phyloP scores from a whole-genome alignment of 495 filamentous ascomycete species.

The Penicillium chermesinum region DNA sequence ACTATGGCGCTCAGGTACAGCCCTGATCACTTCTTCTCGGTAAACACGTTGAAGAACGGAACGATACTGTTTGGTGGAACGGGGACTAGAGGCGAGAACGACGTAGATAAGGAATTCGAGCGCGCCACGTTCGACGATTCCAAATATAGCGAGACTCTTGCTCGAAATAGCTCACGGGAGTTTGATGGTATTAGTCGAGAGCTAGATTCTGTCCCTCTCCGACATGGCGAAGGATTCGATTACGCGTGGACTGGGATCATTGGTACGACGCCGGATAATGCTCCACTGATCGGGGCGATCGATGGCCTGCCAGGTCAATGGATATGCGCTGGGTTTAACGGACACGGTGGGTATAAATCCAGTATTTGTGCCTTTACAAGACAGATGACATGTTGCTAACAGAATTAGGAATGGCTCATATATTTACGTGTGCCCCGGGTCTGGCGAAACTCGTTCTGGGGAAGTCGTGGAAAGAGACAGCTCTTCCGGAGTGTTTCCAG shows the following conservation, averaged over 20 bases:
- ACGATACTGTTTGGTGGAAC: constrained; percentile 9
- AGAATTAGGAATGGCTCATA: constrained; percentile 5
- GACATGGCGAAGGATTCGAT: constrained; percentile 10
- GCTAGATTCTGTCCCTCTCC: not conserved
- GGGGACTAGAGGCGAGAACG: not conserved
- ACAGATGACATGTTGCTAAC: not conserved
- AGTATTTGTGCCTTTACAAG: not conserved
- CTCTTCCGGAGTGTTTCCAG: constrained; percentile 12
- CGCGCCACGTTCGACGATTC: constrained; percentile 7
- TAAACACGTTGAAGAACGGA: constrained; percentile 8
- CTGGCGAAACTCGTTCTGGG: constrained; percentile 9
- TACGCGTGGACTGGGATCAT: constrained; percentile 10
- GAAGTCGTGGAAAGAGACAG: constrained; percentile 6
- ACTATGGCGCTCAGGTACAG: constrained; percentile 10
- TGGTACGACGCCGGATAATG: constrained; percentile 4
- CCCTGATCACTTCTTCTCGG: constrained; percentile 7
- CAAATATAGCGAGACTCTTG: constrained; percentile 1
- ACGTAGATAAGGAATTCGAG: not conserved
- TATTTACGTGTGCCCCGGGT: constrained; percentile 11
- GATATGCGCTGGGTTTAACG: constrained; percentile 12
- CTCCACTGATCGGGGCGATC: constrained; percentile 5
- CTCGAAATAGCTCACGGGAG: constrained; percentile 1
- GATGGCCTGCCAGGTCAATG: constrained; percentile 5
- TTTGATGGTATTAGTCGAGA: constrained; percentile 1
- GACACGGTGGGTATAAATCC: constrained; percentile 3